Base-by-base conservation (phyloP, 139 green algal genomes). In the Zygnema cylindricum region DNA sequence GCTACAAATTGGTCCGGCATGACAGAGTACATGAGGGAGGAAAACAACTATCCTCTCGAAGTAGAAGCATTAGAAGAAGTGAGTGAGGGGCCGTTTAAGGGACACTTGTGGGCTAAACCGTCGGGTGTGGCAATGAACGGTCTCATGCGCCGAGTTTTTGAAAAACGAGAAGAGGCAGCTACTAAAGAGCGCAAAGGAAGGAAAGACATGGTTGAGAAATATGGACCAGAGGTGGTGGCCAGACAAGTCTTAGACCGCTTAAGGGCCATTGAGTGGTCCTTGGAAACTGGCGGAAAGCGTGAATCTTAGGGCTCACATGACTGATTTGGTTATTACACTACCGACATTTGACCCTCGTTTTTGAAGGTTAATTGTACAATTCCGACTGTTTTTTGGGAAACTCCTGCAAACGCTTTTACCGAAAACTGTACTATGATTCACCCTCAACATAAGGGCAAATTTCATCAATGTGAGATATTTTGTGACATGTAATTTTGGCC, bases 1-100 rank as follows among this genome's bases (percentile, higher is more conserved):
- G 87, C 92, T 49, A 95, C 93, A 32, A 93, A 93, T 63, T 95
- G 93, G 93, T 91, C 82, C 30, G 93, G 93, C 40, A 86, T 93
- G n/a, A 94, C 93, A 23, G 92, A 92, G 78, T 92, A 92, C 41
- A 33, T 92, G 84, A 91, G 21, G 2, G 84, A 55, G 2, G 69
- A 41, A 25, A 92, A 91, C 41, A 69, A 41, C 2, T 92, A 92
- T 76, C 88, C 88, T 2, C 2, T 92, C 16, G 30, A 33, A 1
- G 40, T 90, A 23, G 84, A 91, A 21, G 22, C 76, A 22, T 76
- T 92, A 16, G 75, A 38, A 2, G 23, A 33, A 39, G 84, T 92
- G 16, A 22, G 25, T 33, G 83, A 57, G 30, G 88, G 88, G 16
- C 88, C 88, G 1, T 92, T 92, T 40, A 36, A 40, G 25, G 88